Evolutionary conservation across 495 filamentous ascomycete species (phyloP), one percentile per base, ranked within the genome.

Genomic region (Trichoderma erinaceum): DNA sequence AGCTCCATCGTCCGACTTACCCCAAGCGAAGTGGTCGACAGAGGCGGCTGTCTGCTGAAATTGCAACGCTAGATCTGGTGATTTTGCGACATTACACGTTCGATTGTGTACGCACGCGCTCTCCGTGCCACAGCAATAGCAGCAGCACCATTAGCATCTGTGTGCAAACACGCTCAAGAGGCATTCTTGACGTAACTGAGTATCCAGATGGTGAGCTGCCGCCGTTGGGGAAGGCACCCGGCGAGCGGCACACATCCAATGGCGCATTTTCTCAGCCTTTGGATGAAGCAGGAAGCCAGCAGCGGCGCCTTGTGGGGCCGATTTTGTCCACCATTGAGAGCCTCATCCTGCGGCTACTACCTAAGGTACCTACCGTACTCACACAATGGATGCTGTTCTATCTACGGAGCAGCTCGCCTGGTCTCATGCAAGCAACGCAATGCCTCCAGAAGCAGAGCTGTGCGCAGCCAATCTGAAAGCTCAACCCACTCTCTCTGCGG

Each of bases 11-110:
- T 27, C 56, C 56, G 56, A 61, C 27, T 29, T 8, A 23, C 25
- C 25, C 56, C 25, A 27, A 10, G 56, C 23, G 12, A 25, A 13
- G 56, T 61, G 23, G 27, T 27, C 27, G 10, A 56, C n/a, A 56
- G 44, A 56, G 21, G 56, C 23, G 12, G 56, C 56, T 61, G 56
- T 29, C 56, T 61, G 56, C 56, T 61, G 56, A 18, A 61, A 32
- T 32, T 61, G 25, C 56, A 61, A 29, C 56, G 16, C 56, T 25
- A 18, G 56, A 61, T 61, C 56, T 61, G 23, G 27, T 61, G 23
- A 61, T 61, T 48, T 61, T 61, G 23, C 56, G 25, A 32, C 56
- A 15, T 61, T 18, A 10, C 56, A 29, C 56, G 27, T 61, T 25
- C 56, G 56, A 61, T 61, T 21, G 7, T 15, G 27, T 61, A 32